phyloP scores from a whole-genome alignment of 495 filamentous ascomycete species.

The Zalerion maritima region DNA sequence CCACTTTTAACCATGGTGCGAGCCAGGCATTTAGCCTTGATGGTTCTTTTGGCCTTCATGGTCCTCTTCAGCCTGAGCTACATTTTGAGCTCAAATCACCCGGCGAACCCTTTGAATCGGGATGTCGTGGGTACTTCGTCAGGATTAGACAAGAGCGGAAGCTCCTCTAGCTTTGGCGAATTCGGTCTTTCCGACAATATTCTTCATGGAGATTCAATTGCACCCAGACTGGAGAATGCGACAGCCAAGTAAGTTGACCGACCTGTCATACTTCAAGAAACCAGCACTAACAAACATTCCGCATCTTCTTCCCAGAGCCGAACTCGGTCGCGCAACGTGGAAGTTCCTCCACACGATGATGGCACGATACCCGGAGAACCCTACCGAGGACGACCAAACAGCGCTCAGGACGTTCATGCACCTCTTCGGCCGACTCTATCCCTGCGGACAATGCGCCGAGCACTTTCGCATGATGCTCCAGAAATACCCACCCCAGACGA shows the following conservation, averaged over 20 bases:
- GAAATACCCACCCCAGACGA: slow-evolving; percentile 83
- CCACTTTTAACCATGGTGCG: slow-evolving; percentile 22
- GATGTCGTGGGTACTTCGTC: slow-evolving; percentile 3
- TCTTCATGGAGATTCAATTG: slow-evolving; percentile 66
- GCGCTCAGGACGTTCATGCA: slow-evolving; percentile 76
- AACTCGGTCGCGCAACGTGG: slow-evolving; percentile 80
- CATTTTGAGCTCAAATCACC: slow-evolving; percentile 13
- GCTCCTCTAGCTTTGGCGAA: slow-evolving; percentile 13
- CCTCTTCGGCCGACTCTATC: slow-evolving; percentile 85
- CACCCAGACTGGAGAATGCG: slow-evolving; percentile 81
- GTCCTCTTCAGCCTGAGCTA: slow-evolving; percentile 24
- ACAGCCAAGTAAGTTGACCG: slow-evolving; percentile 54
- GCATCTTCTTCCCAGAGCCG: slow-evolving; percentile 40
- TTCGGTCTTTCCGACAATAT: slow-evolving; percentile 20
- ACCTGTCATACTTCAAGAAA: no score
- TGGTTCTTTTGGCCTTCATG: slow-evolving; percentile 17
- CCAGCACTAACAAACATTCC: slow-evolving; percentile 9
- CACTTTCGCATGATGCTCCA: slow-evolving; percentile 76
- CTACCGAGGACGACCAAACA: slow-evolving; percentile 65
- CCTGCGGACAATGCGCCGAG: slow-evolving; percentile 84
- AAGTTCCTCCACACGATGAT: slow-evolving; percentile 93
- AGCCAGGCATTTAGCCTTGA: slow-evolving; percentile 25
- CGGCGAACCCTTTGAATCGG: slow-evolving; percentile 1
- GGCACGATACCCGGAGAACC: slow-evolving; percentile 79
- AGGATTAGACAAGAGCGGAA: slow-evolving; percentile 4